phyloP scores from a whole-genome alignment of 495 filamentous ascomycete species.

The Tuber microsphaerosporum region DNA sequence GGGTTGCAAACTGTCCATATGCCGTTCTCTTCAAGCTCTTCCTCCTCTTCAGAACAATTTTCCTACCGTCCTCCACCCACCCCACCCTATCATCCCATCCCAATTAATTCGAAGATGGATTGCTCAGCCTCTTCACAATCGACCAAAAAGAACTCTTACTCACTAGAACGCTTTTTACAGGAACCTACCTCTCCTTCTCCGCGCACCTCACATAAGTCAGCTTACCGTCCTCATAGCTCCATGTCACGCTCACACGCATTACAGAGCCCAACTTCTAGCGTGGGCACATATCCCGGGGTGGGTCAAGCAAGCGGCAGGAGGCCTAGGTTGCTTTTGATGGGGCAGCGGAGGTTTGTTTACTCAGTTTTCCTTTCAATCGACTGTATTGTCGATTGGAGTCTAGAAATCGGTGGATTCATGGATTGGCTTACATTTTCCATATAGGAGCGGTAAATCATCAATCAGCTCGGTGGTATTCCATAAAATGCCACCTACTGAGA shows the following conservation, averaged over 20 bases:
- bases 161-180: slow-evolving; percentile 41
- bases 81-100: slow-evolving; percentile 33
- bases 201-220: slow-evolving; percentile 1
- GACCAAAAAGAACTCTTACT: slow-evolving; percentile 38
- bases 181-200: slow-evolving; percentile 33
- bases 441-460: slow-evolving; percentile 92
- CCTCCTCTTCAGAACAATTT: slow-evolving; percentile 27
- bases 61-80: slow-evolving; percentile 27
- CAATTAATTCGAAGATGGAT: slow-evolving; percentile 24
- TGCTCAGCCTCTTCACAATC: slow-evolving; percentile 17
- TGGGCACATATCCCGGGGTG: slow-evolving; percentile 25
- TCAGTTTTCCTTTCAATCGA: slow-evolving; percentile 5
- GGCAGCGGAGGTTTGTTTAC: slow-evolving; percentile 69
- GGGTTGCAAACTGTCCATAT: slow-evolving; percentile 1
- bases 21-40: slow-evolving; percentile 6
- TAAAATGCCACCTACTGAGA: slow-evolving; percentile 91
- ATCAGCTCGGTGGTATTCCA: slow-evolving; percentile 97
- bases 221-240: slow-evolving; percentile 2
- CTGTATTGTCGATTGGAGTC: background rate
- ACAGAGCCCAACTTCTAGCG: slow-evolving; percentile 28
- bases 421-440: slow-evolving; percentile 35
- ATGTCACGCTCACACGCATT: slow-evolving; percentile 11
- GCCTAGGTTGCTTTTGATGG: slow-evolving; percentile 88
- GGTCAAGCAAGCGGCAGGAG: slow-evolving; percentile 49
- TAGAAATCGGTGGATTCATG: slow-evolving; percentile 11